Percentiles rank a stretch among this genome's conserved stretches.
Evolutionary conservation across 768 basidiomycete genomes (phyloP).

Genomic region (Trametes maxima): DNA sequence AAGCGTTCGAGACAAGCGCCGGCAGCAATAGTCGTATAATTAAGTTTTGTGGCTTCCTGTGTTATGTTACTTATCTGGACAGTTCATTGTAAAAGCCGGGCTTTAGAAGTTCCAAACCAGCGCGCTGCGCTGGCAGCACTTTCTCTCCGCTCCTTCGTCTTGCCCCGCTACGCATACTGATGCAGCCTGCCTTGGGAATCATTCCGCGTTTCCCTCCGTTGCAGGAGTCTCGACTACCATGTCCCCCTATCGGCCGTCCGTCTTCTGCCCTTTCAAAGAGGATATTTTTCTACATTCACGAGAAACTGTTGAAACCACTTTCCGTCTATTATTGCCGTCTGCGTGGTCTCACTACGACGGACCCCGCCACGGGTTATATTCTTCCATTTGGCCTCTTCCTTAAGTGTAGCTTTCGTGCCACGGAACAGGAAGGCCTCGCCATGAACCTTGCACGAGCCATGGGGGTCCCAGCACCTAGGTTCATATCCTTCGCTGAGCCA

Average conservation of each 20-base stretch:
- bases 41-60: too few relatives aligned
- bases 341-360: neutral
- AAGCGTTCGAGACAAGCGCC: too few relatives aligned
- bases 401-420: neutral
- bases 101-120: too few relatives aligned
- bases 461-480: slow-evolving; percentile 5
- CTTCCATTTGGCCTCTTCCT: slow-evolving; percentile 15
- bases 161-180: too few relatives aligned
- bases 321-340: neutral
- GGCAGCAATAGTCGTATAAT: too few relatives aligned
- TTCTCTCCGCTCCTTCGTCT: too few relatives aligned
- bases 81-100: too few relatives aligned
- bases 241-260: neutral
- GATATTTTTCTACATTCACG: slow-evolving; percentile 8
- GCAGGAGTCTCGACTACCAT: neutral
- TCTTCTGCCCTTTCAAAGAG: slow-evolving; percentile 4
- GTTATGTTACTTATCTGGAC: too few relatives aligned
- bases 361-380: neutral
- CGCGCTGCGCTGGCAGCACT: too few relatives aligned
- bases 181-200: too few relatives aligned
- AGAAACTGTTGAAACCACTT: neutral
- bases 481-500: slow-evolving; percentile 2
- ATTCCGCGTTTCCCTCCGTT: too few relatives aligned
- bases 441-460: slow-evolving; percentile 15
- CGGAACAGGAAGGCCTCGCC: slow-evolving; percentile 7